These are phyloP conservation scores for Quillaja saponaria DNA, from an alignment of 306 rosid genomes.

Conservation along the genomic window DNA sequence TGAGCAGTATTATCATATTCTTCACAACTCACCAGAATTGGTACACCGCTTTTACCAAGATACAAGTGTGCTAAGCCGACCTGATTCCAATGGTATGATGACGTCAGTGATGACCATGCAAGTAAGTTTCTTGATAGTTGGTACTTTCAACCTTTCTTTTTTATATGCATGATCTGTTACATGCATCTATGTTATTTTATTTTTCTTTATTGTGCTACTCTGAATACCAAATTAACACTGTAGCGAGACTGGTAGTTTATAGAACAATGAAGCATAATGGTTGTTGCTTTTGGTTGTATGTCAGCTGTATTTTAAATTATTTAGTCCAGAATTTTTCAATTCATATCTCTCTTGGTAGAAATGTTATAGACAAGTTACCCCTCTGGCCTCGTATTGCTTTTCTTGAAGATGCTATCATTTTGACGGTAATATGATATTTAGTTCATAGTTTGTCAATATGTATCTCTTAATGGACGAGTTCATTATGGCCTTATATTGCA, in stretches of 20 bases:
- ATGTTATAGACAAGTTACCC: no score
- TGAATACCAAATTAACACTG: neutral
- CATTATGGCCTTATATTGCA: neutral
- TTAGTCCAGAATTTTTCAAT: no score
- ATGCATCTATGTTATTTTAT: neutral
- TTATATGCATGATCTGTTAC: no score
- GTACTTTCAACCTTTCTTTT: no score
- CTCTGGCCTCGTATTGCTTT: no score
- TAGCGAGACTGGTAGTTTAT: neutral
- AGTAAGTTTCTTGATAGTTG: slow-evolving; percentile 48
- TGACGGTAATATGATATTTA: no score
- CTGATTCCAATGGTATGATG: slow-evolving; percentile 66
- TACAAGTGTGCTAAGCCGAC: slow-evolving; percentile 69
- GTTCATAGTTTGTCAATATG: no score
- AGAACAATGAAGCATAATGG: neutral
- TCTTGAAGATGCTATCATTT: no score
- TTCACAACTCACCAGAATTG: slow-evolving; percentile 69
- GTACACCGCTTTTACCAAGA: slow-evolving; percentile 75
- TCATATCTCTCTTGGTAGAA: no score
- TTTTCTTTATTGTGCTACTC: no score
- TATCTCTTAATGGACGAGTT: neutral
- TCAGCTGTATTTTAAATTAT: no score
- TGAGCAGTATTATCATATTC: slow-evolving; percentile 80
- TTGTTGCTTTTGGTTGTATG: no score
- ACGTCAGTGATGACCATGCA: slow-evolving; percentile 74